Base-by-base conservation (phyloP, 108 stramenopile genomes). In the Nitzschia inconspicua region DNA sequence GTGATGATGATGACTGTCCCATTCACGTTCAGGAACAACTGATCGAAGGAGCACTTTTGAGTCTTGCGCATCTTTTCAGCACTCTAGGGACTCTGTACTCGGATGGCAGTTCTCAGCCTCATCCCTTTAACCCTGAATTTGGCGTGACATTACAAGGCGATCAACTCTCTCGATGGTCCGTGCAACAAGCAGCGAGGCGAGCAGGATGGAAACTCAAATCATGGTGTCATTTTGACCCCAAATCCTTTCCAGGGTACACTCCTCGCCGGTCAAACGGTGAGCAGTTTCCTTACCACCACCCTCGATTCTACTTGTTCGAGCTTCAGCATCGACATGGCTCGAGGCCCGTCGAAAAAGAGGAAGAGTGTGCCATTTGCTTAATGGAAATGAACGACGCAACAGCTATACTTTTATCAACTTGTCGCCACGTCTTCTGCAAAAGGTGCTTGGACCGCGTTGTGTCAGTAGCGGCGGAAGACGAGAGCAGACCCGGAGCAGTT, bases 311-410 rank as follows among this genome's bases (percentile, higher is more conserved):
- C 43, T 31, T 64, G 16, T 64, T 64, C 51, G n/a, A 41, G n/a
- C n/a, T n/a, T n/a, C n/a, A n/a, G n/a, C n/a, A n/a, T n/a, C n/a
- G n/a, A n/a, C n/a, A n/a, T n/a, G n/a, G n/a, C n/a, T n/a, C n/a
- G n/a, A n/a, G n/a, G n/a, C n/a, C n/a, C n/a, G n/a, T n/a, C n/a
- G n/a, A n/a, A n/a, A n/a, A n/a, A n/a, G n/a, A n/a, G n/a, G n/a
- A n/a, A 6, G 84, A 85, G 68, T 85, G 84, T 65, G 79, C 68
- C 4, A 70, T 85, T n/a, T 85, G 84, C 47, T 66, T 85, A 35
- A 76, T 63, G 48, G 75, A 76, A 29, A 72, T 85, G 66, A 65
- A 61, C 1, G 75, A 61, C 31, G 36, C 40, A 18, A 63, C 63
- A 30, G 79, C 59, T 30, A 63, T 70, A 3, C 66, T 83, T 41